Base-by-base conservation (phyloP, 2,329 filamentous ascomycete species). In the Pezicula neosporulosa region DNA sequence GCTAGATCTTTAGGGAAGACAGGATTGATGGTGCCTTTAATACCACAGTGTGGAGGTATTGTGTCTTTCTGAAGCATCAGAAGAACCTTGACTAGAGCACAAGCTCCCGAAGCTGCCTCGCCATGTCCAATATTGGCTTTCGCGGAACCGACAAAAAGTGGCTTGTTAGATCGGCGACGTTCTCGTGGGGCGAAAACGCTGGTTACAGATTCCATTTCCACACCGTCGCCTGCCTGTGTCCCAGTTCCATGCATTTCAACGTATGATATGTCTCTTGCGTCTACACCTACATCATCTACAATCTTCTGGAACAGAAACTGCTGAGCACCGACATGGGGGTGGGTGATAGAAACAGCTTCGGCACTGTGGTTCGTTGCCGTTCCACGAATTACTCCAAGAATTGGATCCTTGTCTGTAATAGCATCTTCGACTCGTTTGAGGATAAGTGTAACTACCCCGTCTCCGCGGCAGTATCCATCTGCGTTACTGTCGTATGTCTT, bases 321-420 rank as follows among this genome's bases (percentile, higher is more conserved):
- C 67, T 93, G 89, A 0, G 86, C 86, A 6, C 83, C 86, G 5
- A 83, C 86, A 66, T 92, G 87, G 2, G 90, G 89, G 50, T 89
- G 86, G 0, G 89, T 93, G 62, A 93, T 93, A 2, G 87, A 90
- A 21, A 89, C 82, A 44, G 88, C 84, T 60, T 90, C 83, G 0
- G 86, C 86, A 2, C 86, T 91, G 69, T 93, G 89, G 68, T 93
- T 93, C 46, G 89, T 92, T 6, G 83, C 80, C 1, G 85, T 81
- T 27, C 83, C 87, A 0, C 87, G 74, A 47, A 95, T 86, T 0
- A 74, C 65, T 12, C 68, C 77, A 1, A 70, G 49, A 21, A 80
- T 72, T 1, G 63, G 62, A 55, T 81, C 74, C 1, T 72, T 72
- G 46, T 80, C 77, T 1, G 66, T 67, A 21, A 72, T 49, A 3